Conservation (phyloP, 768 basidiomycete genomes). For the Boletellus sp. region DNA sequence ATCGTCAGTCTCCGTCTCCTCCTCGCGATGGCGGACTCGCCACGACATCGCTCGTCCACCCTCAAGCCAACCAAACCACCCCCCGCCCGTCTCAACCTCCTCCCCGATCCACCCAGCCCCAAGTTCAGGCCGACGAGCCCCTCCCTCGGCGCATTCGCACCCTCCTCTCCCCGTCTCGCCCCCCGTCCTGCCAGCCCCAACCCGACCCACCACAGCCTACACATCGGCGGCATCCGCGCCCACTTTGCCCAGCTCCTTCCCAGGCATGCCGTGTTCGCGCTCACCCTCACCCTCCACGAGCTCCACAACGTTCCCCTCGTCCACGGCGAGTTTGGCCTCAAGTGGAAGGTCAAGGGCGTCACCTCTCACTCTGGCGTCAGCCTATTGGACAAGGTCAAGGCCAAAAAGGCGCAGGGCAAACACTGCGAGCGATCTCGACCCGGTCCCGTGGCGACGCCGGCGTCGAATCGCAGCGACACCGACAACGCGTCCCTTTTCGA, state of each 20-base stretch:
- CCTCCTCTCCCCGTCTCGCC: neutral
- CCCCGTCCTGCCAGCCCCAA: conserved; percentile 10
- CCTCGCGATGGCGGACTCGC: conserved; percentile 3
- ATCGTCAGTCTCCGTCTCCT: neutral
- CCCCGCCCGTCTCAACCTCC: conserved; percentile 6
- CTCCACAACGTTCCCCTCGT: conserved; percentile 71
- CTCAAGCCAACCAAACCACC: conserved; percentile 9
- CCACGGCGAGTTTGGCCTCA: conserved; percentile 62
- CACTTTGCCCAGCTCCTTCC: conserved; percentile 61
- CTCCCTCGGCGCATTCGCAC: neutral
- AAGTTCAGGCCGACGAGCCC: conserved; percentile 3
- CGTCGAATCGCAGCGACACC: conserved; percentile 20
- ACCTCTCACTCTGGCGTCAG: conserved; percentile 39
- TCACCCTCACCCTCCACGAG: conserved; percentile 59
- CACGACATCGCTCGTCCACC: conserved; percentile 22
- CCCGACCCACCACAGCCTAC: neutral
- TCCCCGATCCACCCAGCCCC: neutral
- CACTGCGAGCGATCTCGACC: neutral
- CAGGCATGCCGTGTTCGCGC: conserved; percentile 63
- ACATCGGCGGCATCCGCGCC: conserved; percentile 40
- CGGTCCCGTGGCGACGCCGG: neutral
- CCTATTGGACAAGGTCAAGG: conserved; percentile 40
- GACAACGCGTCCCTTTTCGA: conserved; percentile 26
- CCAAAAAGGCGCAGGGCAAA: conserved; percentile 16
- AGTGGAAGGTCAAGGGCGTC: conserved; percentile 69